Percentiles rank a stretch among this genome's conserved stretches.
Conservation (phyloP, 148 eudicot genomes). For the Talinum fruticosum region DNA sequence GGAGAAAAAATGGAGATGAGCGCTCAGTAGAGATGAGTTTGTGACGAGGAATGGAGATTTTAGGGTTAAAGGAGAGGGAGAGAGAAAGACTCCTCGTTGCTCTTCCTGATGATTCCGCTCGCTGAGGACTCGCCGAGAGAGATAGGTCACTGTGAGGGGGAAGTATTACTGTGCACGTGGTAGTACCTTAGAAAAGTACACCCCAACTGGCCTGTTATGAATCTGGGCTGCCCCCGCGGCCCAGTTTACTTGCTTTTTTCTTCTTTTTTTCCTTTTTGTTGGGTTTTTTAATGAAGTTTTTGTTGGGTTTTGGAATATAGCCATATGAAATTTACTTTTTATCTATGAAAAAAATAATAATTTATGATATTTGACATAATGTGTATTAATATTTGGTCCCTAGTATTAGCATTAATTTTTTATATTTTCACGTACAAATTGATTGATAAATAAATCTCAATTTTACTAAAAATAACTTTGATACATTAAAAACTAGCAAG, state of each 20-base stretch:
- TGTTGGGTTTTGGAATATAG: too few species aligned
- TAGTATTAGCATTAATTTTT: too few species aligned
- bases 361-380: too few species aligned
- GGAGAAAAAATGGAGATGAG: constrained; percentile 36
- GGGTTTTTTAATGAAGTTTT: too few species aligned
- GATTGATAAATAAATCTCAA: too few species aligned
- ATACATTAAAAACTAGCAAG: too few species aligned
- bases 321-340: too few species aligned
- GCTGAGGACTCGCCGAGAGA: constrained; percentile 1
- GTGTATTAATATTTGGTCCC: too few species aligned
- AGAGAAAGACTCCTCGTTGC: not conserved
- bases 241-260: not conserved
- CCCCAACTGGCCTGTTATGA: not conserved
- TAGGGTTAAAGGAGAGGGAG: not conserved
- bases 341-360: too few species aligned
- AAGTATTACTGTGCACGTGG: not conserved
- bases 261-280: not conserved
- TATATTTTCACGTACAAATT: too few species aligned
- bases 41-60: constrained; percentile 15
- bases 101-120: constrained; percentile 3
- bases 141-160: not conserved
- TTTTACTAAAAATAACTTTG: too few species aligned
- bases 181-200: not conserved
- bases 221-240: not conserved
- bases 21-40: constrained; percentile 16